Evolutionary conservation across 805 yeast species (phyloP).

Genomic region (Scheffersomyces spartinae): DNA sequence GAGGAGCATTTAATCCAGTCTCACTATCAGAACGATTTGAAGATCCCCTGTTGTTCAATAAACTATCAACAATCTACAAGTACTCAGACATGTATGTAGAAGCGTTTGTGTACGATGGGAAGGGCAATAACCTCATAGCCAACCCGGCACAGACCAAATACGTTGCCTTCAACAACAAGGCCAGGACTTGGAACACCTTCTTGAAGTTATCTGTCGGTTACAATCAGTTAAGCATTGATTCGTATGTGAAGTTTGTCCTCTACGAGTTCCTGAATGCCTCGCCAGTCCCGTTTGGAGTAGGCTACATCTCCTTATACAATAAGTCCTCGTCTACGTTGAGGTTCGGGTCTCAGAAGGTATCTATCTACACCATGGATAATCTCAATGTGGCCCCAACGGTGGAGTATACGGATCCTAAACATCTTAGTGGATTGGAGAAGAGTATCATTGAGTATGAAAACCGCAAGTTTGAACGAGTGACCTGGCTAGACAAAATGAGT

Average conservation of each 20-base stretch:
- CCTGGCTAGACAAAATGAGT: constrained; percentile 68
- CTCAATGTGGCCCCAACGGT: constrained; percentile 12
- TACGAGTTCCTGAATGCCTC: constrained; percentile 58
- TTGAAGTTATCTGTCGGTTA: constrained; percentile 60
- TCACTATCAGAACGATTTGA: constrained; percentile 22
- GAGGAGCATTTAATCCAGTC: too few species aligned
- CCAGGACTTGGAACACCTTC: constrained; percentile 62
- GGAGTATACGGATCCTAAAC: constrained; percentile 11
- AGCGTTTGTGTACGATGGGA: constrained; percentile 20
- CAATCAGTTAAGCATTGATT: constrained; percentile 54
- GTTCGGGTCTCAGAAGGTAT: constrained; percentile 55
- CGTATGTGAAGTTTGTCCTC: constrained; percentile 48
- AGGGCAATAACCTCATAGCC: constrained; percentile 15
- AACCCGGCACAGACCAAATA: constrained; percentile 25
- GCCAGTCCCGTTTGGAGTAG: constrained; percentile 44
- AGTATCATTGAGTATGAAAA: constrained; percentile 2
- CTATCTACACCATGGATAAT: constrained; percentile 9
- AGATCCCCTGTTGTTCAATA: constrained; percentile 22
- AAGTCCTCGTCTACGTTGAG: constrained; percentile 41
- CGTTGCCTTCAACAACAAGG: constrained; percentile 18
- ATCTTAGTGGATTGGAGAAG: constrained; percentile 4
- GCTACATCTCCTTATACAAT: constrained; percentile 51
- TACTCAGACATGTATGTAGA: constrained; percentile 25
- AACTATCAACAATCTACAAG: constrained; percentile 16
- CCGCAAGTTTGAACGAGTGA: constrained; percentile 29